phyloP scores from a whole-genome alignment of 2,329 filamentous ascomycete genomes.

The Podosphaera xanthii region DNA sequence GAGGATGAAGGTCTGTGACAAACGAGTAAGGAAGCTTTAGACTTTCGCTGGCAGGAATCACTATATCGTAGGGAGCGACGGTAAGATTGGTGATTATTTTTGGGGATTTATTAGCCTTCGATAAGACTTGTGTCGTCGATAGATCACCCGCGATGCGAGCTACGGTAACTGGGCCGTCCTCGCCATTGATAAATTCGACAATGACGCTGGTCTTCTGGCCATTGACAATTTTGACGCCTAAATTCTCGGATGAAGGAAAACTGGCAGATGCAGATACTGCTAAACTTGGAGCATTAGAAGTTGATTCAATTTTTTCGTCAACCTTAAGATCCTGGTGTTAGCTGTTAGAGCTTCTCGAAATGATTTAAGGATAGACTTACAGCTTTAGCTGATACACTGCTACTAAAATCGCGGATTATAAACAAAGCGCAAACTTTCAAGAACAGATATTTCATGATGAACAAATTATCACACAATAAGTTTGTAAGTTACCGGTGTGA shows the following conservation, averaged over 20 bases:
- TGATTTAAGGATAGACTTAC: no score
- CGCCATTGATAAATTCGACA: conserved; percentile 65
- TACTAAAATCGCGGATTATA: no score
- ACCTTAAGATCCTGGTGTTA: conserved; percentile 4
- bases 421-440: no score
- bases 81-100: conserved; percentile 62
- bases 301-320: conserved; percentile 9
- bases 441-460: no score
- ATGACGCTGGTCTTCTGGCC: conserved; percentile 65
- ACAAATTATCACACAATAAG: no score
- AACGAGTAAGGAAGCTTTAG: conserved; percentile 65
- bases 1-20: conserved; percentile 75
- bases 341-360: background rate
- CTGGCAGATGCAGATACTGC: conserved; percentile 41
- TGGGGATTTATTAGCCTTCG: conserved; percentile 23
- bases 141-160: conserved; percentile 58
- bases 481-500: no score
- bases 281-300: conserved; percentile 22
- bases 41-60: conserved; percentile 53
- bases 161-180: conserved; percentile 51
- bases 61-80: conserved; percentile 45
- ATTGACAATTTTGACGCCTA: conserved; percentile 90
- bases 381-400: no score
- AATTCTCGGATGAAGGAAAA: conserved; percentile 46
- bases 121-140: conserved; percentile 29